Base-by-base conservation (phyloP, 108 stramenopile species). In the Fragilaria crotonensis region DNA sequence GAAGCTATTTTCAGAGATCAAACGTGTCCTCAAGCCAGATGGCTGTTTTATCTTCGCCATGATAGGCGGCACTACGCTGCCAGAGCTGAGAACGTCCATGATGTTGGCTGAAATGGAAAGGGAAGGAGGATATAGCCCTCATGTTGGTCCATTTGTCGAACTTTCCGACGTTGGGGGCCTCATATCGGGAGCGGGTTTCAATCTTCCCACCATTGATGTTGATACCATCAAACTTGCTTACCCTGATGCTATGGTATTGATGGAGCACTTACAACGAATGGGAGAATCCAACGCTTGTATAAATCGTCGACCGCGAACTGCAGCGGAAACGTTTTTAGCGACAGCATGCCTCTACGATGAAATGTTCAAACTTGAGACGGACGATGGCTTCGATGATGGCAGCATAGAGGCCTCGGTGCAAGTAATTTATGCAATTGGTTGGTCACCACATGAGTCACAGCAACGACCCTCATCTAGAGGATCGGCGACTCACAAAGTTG, bases 351-450 rank as follows among this genome's bases (percentile, higher is more conserved):
- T 96, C 19, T 97, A 99, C 54, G 77, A 94, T 56, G 81, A 89
- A 60, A 68, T 95, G 70, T 97, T 80, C 64, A 68, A 69, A 30
- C 45, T 71, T 45, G 72, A 76, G 33, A 72, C 71, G 11, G 83
- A 80, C 9, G 59, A 49, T 27, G 61, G 22, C 23, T 59, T 22
- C 17, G 66, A 67, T 22, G 75, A 71, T 44, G 25, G 25, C 57
- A 30, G 17, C 46, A 27, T 88, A 25, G 68, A 73, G 36, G 93
- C 95, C 0, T 76, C 85, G 30, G 88, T 86, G 19, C 87, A 94
- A 54, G 76, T 96, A 11, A 95, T 97, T 20, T 98, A 89, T 71
- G 94, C 93, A 53, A 98, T 98, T 64, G 98, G 96, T 22, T 98
- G 98, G 98, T 88, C 87, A 52, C 95, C 95, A 26, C 92, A 98